Evolutionary conservation across 805 yeast species (phyloP), one percentile per base, ranked within the genome.

Genomic region (Ogataea pilisensis): DNA sequence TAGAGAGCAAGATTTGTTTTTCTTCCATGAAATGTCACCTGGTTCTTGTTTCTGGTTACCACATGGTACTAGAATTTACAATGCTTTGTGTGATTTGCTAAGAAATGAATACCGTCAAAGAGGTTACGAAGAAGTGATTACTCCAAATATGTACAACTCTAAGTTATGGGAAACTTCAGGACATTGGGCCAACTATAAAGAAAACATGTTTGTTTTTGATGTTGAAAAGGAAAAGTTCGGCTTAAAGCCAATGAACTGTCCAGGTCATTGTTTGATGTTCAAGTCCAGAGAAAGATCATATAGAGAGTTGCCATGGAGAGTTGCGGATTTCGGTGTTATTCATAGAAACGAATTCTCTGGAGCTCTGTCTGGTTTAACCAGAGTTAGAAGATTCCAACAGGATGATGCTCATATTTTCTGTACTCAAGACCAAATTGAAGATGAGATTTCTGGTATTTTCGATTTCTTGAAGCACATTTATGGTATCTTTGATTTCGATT

Each of bases 31-130:
- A 68, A 70, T 91, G 84, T 86, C 96, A 16, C 99, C 99, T 41
- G 99, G 99, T 51, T 81, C 95, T 31, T 90, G 95, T 45, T 93
- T 93, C 80, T 93, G 98, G 98, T 76, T 93, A 57, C 99, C 99
- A 38, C 99, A 91, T 60, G 99, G 99, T 68, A 82, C 99, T 36
- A 85, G 98, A 71, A 93, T 93, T 61, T 93, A 93, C 76, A 87
- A 87, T 68, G 78, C 87, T 44, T 73, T 93, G 65, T 80, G 81
- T 54, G 89, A 85, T 25, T 67, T 88, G 66, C 63, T 93, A 69
- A 80, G 91, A 69, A 61, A 66, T 40, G 95, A 93, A 71, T 93
- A 93, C 70, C 81, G 84, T 61, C 80, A 78, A 68, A 84, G 99
- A 68, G 98, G 97, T 30, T 93, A 85, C 66, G 96, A 93, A 50